Evolutionary conservation across 2,329 filamentous ascomycete species (phyloP).

Genomic region (Thielaviopsis ethacetica): DNA sequence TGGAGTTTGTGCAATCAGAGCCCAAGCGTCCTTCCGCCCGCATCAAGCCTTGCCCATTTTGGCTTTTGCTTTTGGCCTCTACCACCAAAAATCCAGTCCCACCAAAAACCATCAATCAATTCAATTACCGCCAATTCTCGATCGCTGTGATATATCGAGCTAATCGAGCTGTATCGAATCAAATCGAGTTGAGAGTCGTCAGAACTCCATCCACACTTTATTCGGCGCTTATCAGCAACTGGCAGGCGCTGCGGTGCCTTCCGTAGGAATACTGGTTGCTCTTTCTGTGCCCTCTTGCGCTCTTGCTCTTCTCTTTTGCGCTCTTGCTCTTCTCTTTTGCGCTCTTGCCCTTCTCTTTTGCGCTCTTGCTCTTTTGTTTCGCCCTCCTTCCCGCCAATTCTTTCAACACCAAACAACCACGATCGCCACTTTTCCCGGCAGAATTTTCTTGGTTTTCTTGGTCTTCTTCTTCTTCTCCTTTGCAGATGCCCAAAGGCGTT

Average conservation of each 20-base stretch:
- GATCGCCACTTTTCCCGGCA: neutral
- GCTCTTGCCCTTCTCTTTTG: neutral
- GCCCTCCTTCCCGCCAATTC: neutral
- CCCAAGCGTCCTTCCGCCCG: too few relatives aligned
- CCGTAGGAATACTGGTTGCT: neutral
- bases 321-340: too few relatives aligned
- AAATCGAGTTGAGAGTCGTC: too few relatives aligned
- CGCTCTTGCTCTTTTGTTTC: neutral
- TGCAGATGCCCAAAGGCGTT: slow-evolving; percentile 8
- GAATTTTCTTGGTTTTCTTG: too few relatives aligned
- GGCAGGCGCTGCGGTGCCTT: neutral
- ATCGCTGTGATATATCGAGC: too few relatives aligned
- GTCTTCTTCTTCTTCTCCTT: neutral
- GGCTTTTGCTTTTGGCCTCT: too few relatives aligned
- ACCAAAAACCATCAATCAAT: too few relatives aligned
- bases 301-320: neutral
- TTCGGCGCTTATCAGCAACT: neutral
- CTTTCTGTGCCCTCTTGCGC: neutral
- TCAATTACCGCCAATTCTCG: too few relatives aligned
- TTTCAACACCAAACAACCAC: neutral
- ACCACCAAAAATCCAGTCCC: too few relatives aligned
- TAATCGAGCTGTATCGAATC: too few relatives aligned
- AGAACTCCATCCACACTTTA: neutral
- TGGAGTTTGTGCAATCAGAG: too few relatives aligned
- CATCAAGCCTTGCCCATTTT: too few relatives aligned